Conservation (phyloP, 2,329 filamentous ascomycete genomes). For the Apiospora aurea region DNA sequence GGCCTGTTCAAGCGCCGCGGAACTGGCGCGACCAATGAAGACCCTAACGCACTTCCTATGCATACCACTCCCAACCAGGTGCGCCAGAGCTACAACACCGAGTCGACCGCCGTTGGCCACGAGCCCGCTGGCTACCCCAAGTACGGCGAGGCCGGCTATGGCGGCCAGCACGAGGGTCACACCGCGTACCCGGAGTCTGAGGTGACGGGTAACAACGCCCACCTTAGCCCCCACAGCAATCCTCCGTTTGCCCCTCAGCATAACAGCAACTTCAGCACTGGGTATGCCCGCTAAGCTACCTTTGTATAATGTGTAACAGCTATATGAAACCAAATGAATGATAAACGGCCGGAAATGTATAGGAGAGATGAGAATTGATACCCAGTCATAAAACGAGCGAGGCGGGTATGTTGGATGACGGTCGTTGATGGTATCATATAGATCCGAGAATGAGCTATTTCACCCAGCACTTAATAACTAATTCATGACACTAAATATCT, state of each 20-base stretch:
- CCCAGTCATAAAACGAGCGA: background rate
- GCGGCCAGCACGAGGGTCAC: constrained; percentile 39
- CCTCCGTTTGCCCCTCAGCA: background rate
- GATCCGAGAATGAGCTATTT: background rate
- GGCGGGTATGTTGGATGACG: background rate
- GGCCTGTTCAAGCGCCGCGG: constrained; percentile 41
- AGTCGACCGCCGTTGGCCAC: constrained; percentile 42
- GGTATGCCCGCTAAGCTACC: background rate
- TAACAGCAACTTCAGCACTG: constrained; percentile 12
- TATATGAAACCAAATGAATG: background rate
- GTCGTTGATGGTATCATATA: background rate
- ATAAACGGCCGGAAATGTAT: background rate
- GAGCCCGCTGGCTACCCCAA: constrained; percentile 36
- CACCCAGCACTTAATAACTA: constrained; percentile 10
- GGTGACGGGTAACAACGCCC: background rate
- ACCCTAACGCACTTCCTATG: constrained; percentile 44
- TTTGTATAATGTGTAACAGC: background rate
- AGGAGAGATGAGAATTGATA: background rate
- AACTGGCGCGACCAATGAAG: constrained; percentile 29
- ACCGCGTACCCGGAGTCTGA: constrained; percentile 40
- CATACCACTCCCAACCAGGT: constrained; percentile 45
- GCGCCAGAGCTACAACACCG: constrained; percentile 46
- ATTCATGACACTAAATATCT: background rate
- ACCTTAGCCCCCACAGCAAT: background rate
- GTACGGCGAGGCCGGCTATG: constrained; percentile 36